phyloP scores from a whole-genome alignment of 148 eudicot species.

The Spergularia bocconei region DNA sequence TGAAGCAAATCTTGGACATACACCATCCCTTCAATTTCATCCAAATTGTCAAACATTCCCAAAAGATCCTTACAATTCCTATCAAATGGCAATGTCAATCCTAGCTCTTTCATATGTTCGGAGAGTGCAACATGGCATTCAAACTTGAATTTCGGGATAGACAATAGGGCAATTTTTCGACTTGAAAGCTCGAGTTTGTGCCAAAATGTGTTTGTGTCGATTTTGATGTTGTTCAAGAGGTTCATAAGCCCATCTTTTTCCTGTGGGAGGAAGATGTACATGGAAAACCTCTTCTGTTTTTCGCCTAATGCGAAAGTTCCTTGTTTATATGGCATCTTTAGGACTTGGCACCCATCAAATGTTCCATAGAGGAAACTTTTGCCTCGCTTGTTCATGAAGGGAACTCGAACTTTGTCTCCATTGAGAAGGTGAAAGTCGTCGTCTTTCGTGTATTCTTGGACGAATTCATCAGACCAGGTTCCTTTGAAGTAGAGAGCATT shows the following conservation, averaged over 20 bases:
- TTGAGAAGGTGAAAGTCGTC: slow-evolving; percentile 18
- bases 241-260: slow-evolving; percentile 14
- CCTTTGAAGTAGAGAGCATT: slow-evolving; percentile 30
- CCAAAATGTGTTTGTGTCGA: neutral
- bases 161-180: neutral
- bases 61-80: neutral
- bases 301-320: neutral
- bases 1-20: neutral
- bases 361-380: neutral
- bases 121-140: neutral
- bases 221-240: neutral
- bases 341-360: slow-evolving; percentile 12
- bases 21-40: neutral
- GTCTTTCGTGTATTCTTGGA: neutral
- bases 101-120: neutral
- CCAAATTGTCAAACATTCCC: neutral
- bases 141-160: slow-evolving; percentile 24
- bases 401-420: slow-evolving; percentile 15
- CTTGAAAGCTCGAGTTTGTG: neutral
- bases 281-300: slow-evolving; percentile 1
- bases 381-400: neutral
- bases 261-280: slow-evolving; percentile 30
- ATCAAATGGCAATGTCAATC: slow-evolving; percentile 16
- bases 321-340: slow-evolving; percentile 15
- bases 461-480: slow-evolving; percentile 8